Percentiles rank a stretch among this genome's conserved stretches.
Evolutionary conservation across 1,284 basidiomycete species (phyloP).

Genomic region (Albatrellus sp.): DNA sequence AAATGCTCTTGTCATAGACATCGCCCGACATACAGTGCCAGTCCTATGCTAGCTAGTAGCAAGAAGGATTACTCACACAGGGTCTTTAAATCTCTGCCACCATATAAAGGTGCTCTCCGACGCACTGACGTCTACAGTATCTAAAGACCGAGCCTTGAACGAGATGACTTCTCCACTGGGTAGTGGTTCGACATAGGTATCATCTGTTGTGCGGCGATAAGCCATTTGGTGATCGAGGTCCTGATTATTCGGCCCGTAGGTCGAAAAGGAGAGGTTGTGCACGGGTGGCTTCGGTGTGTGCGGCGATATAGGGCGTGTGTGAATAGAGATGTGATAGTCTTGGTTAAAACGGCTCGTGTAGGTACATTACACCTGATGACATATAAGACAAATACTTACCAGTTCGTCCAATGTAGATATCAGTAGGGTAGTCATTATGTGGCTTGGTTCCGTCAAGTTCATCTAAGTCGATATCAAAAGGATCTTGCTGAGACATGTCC

Average conservation of each 20-base stretch:
- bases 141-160: slow-evolving; percentile 35
- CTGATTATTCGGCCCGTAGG: slow-evolving; percentile 76
- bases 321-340: slow-evolving; percentile 69
- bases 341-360: background rate
- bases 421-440: slow-evolving; percentile 27
- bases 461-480: slow-evolving; percentile 43
- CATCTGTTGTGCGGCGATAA: slow-evolving; percentile 63
- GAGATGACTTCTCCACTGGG: slow-evolving; percentile 67
- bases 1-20: background rate
- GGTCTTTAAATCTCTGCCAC: slow-evolving; percentile 41
- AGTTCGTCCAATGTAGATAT: slow-evolving; percentile 73
- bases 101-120: slow-evolving; percentile 39
- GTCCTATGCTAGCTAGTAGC: background rate
- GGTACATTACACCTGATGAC: background rate
- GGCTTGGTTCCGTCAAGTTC: slow-evolving; percentile 53
- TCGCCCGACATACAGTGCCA: background rate
- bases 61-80: slow-evolving; percentile 29
- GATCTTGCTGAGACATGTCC: slow-evolving; percentile 29
- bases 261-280: slow-evolving; percentile 72
- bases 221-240: slow-evolving; percentile 50
- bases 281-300: slow-evolving; percentile 32
- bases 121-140: slow-evolving; percentile 16
- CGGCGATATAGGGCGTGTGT: slow-evolving; percentile 30
- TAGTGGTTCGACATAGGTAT: slow-evolving; percentile 65
- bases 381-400: slow-evolving; percentile 33